These are phyloP conservation scores for Tetratostichococcus sp. DNA, from an alignment of 139 green algal genomes.

Conservation along the genomic window DNA sequence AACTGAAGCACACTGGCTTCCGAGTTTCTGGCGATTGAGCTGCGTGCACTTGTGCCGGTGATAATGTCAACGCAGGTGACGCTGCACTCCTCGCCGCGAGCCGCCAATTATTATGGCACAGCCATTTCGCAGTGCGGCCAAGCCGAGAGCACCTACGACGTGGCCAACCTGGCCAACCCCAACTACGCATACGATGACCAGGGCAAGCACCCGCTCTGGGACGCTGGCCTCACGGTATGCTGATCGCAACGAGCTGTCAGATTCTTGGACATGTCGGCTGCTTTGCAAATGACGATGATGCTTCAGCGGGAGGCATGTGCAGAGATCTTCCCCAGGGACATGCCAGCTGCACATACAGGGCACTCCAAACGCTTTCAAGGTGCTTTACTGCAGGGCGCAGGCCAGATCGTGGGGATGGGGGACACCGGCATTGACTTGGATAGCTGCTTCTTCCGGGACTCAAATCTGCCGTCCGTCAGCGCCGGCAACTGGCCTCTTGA, in stretches of 20 bases:
- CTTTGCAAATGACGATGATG: too few relatives aligned
- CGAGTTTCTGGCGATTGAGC: too few relatives aligned
- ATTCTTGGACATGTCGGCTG: too few relatives aligned
- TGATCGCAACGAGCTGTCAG: too few relatives aligned
- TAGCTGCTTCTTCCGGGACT: conserved; percentile 82
- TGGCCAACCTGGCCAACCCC: not conserved
- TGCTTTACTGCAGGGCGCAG: conserved; percentile 29
- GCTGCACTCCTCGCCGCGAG: conserved; percentile 17
- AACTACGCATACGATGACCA: not conserved
- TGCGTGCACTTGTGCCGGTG: too few relatives aligned
- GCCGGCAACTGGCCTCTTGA: not conserved
- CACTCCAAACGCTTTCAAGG: too few relatives aligned
- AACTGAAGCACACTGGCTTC: too few relatives aligned
- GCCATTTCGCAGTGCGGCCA: conserved; percentile 45
- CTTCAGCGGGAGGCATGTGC: too few relatives aligned
- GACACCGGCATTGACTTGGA: conserved; percentile 82
- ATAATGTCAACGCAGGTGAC: too few relatives aligned
- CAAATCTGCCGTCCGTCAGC: conserved; percentile 11
- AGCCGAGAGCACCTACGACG: not conserved
- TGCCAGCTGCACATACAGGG: too few relatives aligned
- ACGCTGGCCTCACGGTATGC: conserved; percentile 47
- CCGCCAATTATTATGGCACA: conserved; percentile 51
- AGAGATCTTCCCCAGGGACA: too few relatives aligned
- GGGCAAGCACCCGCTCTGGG: conserved; percentile 66
- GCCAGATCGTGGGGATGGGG: conserved; percentile 80